Evolutionary conservation across 306 rosid genomes (phyloP).

Genomic region (Cicer cuneatum): DNA sequence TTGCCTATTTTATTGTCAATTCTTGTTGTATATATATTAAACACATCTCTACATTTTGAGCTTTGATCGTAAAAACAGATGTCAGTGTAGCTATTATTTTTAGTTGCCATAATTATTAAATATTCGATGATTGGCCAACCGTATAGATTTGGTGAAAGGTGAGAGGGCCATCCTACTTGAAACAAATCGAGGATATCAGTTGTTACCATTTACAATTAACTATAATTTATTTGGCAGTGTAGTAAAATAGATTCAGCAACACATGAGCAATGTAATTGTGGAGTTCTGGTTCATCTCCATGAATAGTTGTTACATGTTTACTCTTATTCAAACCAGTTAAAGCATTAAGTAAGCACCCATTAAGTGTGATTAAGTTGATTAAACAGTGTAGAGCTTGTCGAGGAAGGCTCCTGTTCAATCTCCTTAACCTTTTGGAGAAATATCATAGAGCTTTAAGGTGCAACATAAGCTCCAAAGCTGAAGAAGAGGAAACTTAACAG

Average conservation of each 20-base stretch:
- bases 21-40: slow-evolving; percentile 42
- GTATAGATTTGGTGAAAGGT: no score
- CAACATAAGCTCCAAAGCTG: neutral
- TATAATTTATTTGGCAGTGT: neutral
- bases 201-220: no score
- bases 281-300: no score
- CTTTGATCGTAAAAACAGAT: slow-evolving; percentile 38
- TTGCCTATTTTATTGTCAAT: neutral
- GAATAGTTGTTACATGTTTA: neutral
- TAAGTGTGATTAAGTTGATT: no score
- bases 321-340: neutral
- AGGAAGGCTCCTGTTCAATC: neutral
- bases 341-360: no score
- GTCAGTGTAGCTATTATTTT: neutral
- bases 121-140: neutral
- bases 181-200: no score
- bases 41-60: slow-evolving; percentile 4
- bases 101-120: slow-evolving; percentile 3
- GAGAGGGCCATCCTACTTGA: no score
- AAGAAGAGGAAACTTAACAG: neutral
- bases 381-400: no score
- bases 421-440: neutral
- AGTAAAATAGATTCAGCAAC: neutral
- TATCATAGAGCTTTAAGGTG: neutral
- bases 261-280: no score